Percentiles rank a stretch among this genome's conserved stretches.
These are phyloP conservation scores for Macrolepiota dolichaula DNA, from an alignment of 768 basidiomycete genomes.

Conservation along the genomic window DNA sequence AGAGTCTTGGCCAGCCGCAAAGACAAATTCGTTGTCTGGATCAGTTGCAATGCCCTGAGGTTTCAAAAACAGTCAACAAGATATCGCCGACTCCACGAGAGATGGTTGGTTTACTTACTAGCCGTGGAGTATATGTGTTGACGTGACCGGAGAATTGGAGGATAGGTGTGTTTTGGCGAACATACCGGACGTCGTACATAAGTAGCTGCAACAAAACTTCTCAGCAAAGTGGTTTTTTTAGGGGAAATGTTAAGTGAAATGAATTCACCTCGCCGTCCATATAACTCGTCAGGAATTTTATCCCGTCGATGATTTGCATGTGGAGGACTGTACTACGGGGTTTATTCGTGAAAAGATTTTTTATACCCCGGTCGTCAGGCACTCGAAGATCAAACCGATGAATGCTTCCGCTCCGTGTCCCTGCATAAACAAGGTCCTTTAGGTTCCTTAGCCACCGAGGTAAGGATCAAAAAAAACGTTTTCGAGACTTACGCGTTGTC, in stretches of 20 bases:
- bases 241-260: neutral
- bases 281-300: constrained; percentile 53
- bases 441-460: constrained; percentile 1
- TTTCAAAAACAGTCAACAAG: neutral
- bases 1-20: constrained; percentile 66
- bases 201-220: constrained; percentile 40
- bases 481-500: constrained; percentile 39
- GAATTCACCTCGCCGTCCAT: constrained; percentile 53
- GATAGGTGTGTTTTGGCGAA: constrained; percentile 33
- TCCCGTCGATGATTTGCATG: constrained; percentile 45
- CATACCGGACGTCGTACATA: constrained; percentile 60
- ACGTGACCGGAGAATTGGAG: constrained; percentile 51
- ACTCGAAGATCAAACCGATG: constrained; percentile 56
- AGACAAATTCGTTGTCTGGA: constrained; percentile 53
- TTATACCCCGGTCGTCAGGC: constrained; percentile 25
- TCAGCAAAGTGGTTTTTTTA: neutral
- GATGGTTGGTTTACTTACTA: constrained; percentile 37
- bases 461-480: neutral
- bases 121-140: constrained; percentile 47
- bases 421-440: constrained; percentile 52
- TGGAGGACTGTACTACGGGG: constrained; percentile 49
- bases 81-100: neutral
- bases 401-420: constrained; percentile 58
- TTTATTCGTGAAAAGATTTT: constrained; percentile 33
- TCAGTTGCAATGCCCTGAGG: constrained; percentile 61